Evolutionary conservation across 345 rosid species (phyloP).

Genomic region (Bruguiera parviflora): DNA sequence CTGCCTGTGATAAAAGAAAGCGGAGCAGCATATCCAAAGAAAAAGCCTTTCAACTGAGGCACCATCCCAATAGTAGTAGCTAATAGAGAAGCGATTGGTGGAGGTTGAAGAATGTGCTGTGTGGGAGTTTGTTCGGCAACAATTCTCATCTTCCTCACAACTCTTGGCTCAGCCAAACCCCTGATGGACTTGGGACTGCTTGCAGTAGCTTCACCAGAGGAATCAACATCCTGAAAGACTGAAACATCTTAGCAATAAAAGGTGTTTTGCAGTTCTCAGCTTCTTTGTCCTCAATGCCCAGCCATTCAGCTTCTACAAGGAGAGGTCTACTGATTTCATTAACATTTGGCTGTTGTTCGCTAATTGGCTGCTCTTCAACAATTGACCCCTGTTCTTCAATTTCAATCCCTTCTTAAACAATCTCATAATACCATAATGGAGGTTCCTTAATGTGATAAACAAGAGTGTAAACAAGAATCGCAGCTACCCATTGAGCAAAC

Average conservation of each 20-base stretch:
- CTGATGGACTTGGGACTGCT: conserved; percentile 65
- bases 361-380: too few species aligned
- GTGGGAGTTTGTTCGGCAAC: conserved; percentile 89
- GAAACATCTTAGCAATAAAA: conserved; percentile 63
- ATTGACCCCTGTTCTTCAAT: conserved; percentile 38
- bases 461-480: conserved; percentile 92
- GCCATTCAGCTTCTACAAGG: conserved; percentile 93
- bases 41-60: conserved; percentile 62
- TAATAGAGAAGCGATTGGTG: conserved; percentile 78
- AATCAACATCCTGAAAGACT: conserved; percentile 53
- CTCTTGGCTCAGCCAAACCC: conserved; percentile 84
- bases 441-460: conserved; percentile 99
- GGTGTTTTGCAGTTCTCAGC: conserved; percentile 82
- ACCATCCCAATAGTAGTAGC: conserved; percentile 75
- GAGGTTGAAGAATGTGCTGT: conserved; percentile 87
- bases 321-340: conserved; percentile 62
- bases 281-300: conserved; percentile 90
- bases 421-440: conserved; percentile 73
- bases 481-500: conserved; percentile 87
- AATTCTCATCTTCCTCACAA: conserved; percentile 80
- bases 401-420: conserved; percentile 64
- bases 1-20: conserved; percentile 81
- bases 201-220: conserved; percentile 29
- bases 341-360: background rate
- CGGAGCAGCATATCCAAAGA: conserved; percentile 80